Evolutionary conservation across 345 rosid species (phyloP), one percentile per base, ranked within the genome.

Genomic region (Jatropha curcas): DNA sequence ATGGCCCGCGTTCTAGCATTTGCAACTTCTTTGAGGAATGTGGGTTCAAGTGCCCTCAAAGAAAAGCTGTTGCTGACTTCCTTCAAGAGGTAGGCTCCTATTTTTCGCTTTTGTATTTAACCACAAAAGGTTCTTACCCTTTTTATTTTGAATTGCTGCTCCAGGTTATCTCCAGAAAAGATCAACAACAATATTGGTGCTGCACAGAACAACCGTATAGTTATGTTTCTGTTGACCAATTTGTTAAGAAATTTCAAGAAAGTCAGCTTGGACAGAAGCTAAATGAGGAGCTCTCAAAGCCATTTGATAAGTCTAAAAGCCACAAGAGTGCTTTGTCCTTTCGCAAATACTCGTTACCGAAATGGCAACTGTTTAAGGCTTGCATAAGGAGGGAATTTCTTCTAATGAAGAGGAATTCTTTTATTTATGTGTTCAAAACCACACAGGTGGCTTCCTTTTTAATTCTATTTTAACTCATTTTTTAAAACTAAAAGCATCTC

Each of bases 31-130:
- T 88, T 27, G 86, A 85, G 82, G 80, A 70, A n/a, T 86, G 86
- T 65, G 92, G 95, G 16, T 90, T 90, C 52, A 84, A 55, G 65
- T 84, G 92, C 61, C 91, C 92, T 24, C 76, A 80, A 65, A 85
- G 91, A 68, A 90, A 88, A 84, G 90, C 83, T 4, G 86, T 85
- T 3, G 86, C 87, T 1, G 91, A 90, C 71, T 90, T 86, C 75
- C 83, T 88, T 43, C 92, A 90, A 45, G 92, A 88, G 86, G 95
- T 77, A 75, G 45, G 51, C 13, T 25, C n/a, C n/a, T n/a, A n/a
- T 45, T 53, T 25, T 16, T 10, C 0, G 58, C 11, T 8, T 22
- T 48, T 13, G 24, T 13, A 25, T 0, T 62, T 59, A 52, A 17
- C 4, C 7, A 35, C n/a, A 19, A 52, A 4, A 30, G 27, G 20